Evolutionary conservation across 176 grass and related monocot species (phyloP).

Genomic region (Calamus simplicifolius): DNA sequence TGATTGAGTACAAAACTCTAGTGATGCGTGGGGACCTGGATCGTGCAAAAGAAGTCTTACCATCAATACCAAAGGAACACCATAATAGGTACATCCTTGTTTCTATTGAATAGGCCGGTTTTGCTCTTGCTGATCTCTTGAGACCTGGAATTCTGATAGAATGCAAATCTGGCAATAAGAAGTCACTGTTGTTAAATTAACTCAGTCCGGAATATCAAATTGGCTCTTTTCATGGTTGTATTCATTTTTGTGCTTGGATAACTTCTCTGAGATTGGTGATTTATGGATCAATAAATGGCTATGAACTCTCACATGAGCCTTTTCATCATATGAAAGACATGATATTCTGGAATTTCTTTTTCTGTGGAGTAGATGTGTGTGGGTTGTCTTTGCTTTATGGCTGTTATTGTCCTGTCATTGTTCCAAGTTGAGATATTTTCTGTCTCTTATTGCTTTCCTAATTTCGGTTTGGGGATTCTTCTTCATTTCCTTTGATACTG

Average conservation of each 20-base stretch:
- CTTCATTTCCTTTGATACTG: too few species aligned
- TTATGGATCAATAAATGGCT: too few species aligned
- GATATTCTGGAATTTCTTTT: not conserved
- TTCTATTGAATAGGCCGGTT: not conserved
- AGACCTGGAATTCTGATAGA: not conserved
- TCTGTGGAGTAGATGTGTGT: not conserved
- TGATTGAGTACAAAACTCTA: slow-evolving; percentile 97
- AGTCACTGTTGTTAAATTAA: not conserved
- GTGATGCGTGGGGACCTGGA: slow-evolving; percentile 98
- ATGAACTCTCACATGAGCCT: too few species aligned
- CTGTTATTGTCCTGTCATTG: too few species aligned
- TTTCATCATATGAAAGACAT: too few species aligned
- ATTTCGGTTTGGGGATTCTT: not conserved
- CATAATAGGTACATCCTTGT: slow-evolving; percentile 58
- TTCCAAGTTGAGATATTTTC: too few species aligned
- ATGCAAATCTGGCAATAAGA: not conserved
- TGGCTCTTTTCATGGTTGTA: slow-evolving; percentile 3
- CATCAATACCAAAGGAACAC: slow-evolving; percentile 81
- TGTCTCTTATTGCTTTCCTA: not conserved
- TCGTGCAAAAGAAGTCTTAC: slow-evolving; percentile 75
- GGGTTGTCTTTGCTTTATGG: too few species aligned
- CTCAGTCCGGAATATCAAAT: too few species aligned
- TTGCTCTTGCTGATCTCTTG: not conserved
- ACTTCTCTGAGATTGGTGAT: not conserved
- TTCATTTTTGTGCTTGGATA: not conserved